These are phyloP conservation scores for Nigrospora osmanthi DNA, from an alignment of 2,329 filamentous ascomycete species.

Conservation along the genomic window DNA sequence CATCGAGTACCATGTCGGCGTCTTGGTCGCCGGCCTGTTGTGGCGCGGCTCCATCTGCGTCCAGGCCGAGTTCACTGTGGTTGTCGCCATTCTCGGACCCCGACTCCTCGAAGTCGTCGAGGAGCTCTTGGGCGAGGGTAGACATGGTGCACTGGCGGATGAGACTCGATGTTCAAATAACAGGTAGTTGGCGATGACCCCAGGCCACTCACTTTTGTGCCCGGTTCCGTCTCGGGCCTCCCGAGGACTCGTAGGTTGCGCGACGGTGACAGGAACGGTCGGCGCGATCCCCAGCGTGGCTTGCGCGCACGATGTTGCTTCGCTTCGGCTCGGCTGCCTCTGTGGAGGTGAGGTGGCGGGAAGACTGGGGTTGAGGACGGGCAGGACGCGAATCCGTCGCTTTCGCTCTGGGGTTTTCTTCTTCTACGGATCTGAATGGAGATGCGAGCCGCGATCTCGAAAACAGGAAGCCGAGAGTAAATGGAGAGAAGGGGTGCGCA, in stretches of 20 bases:
- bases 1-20: slow-evolving; percentile 51
- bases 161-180: slow-evolving; percentile 5
- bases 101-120: slow-evolving; percentile 85
- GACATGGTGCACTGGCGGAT: slow-evolving; percentile 52
- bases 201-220: slow-evolving; percentile 8
- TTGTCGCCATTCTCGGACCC: slow-evolving; percentile 67
- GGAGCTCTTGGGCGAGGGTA: slow-evolving; percentile 83
- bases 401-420: too few relatives aligned
- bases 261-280: too few relatives aligned
- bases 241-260: not conserved
- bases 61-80: slow-evolving; percentile 38
- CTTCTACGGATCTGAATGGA: too few relatives aligned
- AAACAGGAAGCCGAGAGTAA: too few relatives aligned
- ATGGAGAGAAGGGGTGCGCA: too few relatives aligned
- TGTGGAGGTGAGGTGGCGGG: too few relatives aligned
- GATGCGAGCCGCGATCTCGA: too few relatives aligned
- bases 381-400: too few relatives aligned
- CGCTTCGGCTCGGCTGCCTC: too few relatives aligned
- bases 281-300: too few relatives aligned
- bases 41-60: slow-evolving; percentile 26
- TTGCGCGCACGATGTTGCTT: too few relatives aligned
- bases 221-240: not conserved
- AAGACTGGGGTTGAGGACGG: too few relatives aligned
- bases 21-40: slow-evolving; percentile 26
- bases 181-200: not conserved